A percentile compares a stretch with the other conserved stretches of the same genome.
Evolutionary conservation across 2,329 filamentous ascomycete genomes (phyloP).

Genomic region (Penicillium sclerotigenum): DNA sequence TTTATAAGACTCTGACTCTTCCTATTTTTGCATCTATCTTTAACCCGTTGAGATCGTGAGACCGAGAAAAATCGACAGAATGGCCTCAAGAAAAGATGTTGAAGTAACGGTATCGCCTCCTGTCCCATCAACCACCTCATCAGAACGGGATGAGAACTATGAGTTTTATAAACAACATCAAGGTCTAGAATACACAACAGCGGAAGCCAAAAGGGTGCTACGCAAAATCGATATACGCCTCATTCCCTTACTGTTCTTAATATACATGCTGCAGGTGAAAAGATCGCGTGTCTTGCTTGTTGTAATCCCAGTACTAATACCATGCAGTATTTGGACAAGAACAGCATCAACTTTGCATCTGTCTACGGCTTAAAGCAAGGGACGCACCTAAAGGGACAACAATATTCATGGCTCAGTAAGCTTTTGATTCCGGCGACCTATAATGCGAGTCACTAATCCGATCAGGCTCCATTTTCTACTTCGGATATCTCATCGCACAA

Average conservation of each 20-base stretch:
- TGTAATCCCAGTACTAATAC: background rate
- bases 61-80: background rate
- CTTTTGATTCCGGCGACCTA: accelerated
- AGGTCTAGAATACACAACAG: conserved; percentile 21
- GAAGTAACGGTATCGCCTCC: conserved; percentile 11
- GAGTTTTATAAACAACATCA: conserved; percentile 32
- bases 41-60: background rate
- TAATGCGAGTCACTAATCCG: background rate
- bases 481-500: conserved; percentile 49
- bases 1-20: background rate
- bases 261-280: conserved; percentile 58
- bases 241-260: conserved; percentile 56
- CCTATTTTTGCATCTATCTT: background rate
- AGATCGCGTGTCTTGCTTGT: too few species aligned
- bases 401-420: conserved; percentile 30
- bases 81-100: conserved; percentile 6
- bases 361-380: conserved; percentile 33
- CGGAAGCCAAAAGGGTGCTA: conserved; percentile 40
- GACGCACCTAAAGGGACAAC: conserved; percentile 24
- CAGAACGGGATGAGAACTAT: conserved; percentile 38
- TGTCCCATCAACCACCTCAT: conserved; percentile 8
- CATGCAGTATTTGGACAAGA: conserved; percentile 52
- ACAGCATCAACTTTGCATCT: conserved; percentile 45
- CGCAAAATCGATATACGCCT: conserved; percentile 57
- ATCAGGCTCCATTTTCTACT: conserved; percentile 48